Evolutionary conservation across 2,329 filamentous ascomycete species (phyloP).

Genomic region (Tolypocladium capitatum): DNA sequence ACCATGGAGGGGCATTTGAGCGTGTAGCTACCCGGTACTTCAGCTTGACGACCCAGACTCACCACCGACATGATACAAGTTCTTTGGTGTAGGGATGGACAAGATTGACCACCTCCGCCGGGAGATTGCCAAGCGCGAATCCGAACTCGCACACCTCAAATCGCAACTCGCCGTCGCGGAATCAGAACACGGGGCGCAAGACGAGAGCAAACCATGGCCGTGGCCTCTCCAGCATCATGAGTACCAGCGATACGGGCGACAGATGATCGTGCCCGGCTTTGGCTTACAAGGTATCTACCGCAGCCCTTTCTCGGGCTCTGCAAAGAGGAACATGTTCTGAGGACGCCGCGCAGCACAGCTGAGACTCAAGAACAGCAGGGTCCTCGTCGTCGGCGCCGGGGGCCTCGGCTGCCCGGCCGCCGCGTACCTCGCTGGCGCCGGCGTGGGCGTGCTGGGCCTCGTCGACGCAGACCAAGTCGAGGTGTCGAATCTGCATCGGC

Average conservation of each 20-base stretch:
- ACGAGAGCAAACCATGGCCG: slow-evolving; percentile 19
- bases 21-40: background rate
- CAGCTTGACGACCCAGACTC: background rate
- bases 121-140: slow-evolving; percentile 35
- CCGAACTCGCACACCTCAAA: slow-evolving; percentile 31
- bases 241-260: slow-evolving; percentile 77
- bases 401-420: slow-evolving; percentile 87
- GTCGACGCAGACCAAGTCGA: slow-evolving; percentile 85
- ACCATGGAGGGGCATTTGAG: background rate
- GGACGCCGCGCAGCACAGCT: slow-evolving; percentile 53
- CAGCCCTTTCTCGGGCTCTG: background rate
- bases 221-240: slow-evolving; percentile 64
- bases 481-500: slow-evolving; percentile 80
- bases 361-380: slow-evolving; percentile 51
- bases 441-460: slow-evolving; percentile 70
- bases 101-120: slow-evolving; percentile 26
- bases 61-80: background rate
- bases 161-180: slow-evolving; percentile 30
- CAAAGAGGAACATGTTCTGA: background rate
- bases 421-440: slow-evolving; percentile 82
- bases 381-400: slow-evolving; percentile 76
- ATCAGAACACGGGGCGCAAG: slow-evolving; percentile 6
- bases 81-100: slow-evolving; percentile 18
- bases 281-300: slow-evolving; percentile 53
- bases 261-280: slow-evolving; percentile 76